A percentile compares a stretch with the other conserved stretches of the same genome.
phyloP scores from a whole-genome alignment of 371 early-diverging fungal genomes.

The Zopfochytrium polystomum region DNA sequence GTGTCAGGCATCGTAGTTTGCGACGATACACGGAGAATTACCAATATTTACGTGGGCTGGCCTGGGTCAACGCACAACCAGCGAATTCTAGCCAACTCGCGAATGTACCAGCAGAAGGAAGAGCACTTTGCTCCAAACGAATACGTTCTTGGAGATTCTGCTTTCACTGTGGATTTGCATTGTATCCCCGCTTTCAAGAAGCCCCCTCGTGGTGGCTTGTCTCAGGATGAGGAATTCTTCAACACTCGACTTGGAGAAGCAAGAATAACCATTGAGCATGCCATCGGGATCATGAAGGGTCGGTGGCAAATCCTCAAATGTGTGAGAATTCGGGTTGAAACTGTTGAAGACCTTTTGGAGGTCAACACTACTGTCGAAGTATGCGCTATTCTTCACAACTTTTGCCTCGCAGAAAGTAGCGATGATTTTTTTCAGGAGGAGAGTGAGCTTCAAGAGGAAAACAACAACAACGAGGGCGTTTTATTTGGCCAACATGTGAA shows the following conservation, averaged over 20 bases:
- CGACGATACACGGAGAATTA: background rate
- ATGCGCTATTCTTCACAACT: background rate
- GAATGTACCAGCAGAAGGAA: background rate
- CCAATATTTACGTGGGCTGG: slow-evolving; percentile 6
- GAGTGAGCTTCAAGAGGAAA: too few relatives aligned
- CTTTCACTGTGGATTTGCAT: background rate
- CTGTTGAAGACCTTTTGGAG: background rate
- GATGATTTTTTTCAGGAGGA: too few relatives aligned
- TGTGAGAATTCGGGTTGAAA: background rate
- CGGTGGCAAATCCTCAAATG: background rate
- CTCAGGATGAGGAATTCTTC: slow-evolving; percentile 1
- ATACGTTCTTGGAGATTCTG: slow-evolving; percentile 4
- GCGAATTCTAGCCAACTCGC: slow-evolving; percentile 1
- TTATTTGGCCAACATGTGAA: too few relatives aligned
- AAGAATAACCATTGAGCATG: background rate
- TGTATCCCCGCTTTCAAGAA: slow-evolving; percentile 2
- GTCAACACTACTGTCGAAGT: background rate
- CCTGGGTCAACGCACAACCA: slow-evolving; percentile 7
- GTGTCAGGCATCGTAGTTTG: slow-evolving; percentile 1
- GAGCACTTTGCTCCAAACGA: background rate
- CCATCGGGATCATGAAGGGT: slow-evolving; percentile 1
- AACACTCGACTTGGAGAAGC: background rate
- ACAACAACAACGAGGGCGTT: too few relatives aligned
- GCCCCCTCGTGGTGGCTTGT: background rate
- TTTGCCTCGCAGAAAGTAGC: background rate